phyloP scores from a whole-genome alignment of 345 rosid species.

The Anacardium occidentale region DNA sequence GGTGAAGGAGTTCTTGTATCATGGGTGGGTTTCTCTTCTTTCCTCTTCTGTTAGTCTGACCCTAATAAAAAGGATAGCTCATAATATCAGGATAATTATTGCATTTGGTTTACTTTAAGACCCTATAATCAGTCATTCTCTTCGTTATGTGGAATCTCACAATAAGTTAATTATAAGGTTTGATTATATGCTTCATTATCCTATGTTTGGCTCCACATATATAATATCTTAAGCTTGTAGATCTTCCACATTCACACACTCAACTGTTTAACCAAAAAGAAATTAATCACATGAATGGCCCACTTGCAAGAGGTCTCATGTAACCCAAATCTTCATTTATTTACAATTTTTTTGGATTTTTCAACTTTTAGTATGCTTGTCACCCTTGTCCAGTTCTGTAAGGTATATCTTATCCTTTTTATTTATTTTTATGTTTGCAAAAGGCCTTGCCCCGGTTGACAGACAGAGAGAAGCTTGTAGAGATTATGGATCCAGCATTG shows the following conservation, averaged over 20 bases:
- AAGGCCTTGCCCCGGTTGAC: constrained; percentile 79
- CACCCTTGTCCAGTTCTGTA: background rate
- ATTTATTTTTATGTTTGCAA: background rate
- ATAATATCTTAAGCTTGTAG: background rate
- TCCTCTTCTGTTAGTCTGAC: constrained; percentile 5
- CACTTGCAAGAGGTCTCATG: too few species aligned
- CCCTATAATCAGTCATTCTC: background rate
- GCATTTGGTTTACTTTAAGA: background rate
- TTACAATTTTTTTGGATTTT: background rate
- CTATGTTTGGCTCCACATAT: background rate
- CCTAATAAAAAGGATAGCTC: background rate
- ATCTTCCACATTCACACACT: too few species aligned
- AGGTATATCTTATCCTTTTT: background rate
- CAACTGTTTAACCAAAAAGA: too few species aligned
- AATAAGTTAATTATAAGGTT: background rate
- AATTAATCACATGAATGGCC: too few species aligned
- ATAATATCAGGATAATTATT: background rate
- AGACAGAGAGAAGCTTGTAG: constrained; percentile 76
- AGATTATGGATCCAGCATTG: constrained; percentile 82
- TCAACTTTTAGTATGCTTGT: background rate
- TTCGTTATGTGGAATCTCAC: background rate
- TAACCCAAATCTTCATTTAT: too few species aligned
- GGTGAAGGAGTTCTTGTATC: constrained; percentile 87
- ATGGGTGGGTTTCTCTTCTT: constrained; percentile 49
- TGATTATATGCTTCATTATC: background rate